These are phyloP conservation scores for Vitis hybrid DNA, from an alignment of 177 flowering plant genomes.

Conservation along the genomic window DNA sequence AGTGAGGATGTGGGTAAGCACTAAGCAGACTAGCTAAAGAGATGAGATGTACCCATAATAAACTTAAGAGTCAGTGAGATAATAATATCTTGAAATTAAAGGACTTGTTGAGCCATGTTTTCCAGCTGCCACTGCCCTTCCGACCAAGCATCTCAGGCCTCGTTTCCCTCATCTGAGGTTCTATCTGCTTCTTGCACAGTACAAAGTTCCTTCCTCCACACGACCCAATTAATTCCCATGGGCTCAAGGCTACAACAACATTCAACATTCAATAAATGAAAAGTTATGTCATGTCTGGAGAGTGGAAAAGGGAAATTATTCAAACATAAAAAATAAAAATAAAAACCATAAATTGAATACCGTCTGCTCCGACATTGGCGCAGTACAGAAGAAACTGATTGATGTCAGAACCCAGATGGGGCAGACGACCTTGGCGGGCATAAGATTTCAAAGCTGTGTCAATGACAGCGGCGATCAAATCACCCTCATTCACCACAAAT, in stretches of 20 bases:
- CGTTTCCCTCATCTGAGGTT: constrained; percentile 22
- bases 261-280: background rate
- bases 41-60: too few relatives aligned
- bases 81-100: constrained; percentile 36
- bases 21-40: too few relatives aligned
- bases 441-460: constrained; percentile 53
- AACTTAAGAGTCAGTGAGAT: too few relatives aligned
- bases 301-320: background rate
- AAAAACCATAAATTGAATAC: background rate
- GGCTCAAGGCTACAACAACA: constrained; percentile 39
- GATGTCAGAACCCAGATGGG: constrained; percentile 3
- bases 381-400: constrained; percentile 6
- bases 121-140: constrained; percentile 47
- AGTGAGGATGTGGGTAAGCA: too few relatives aligned
- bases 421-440: constrained; percentile 23
- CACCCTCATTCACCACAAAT: constrained; percentile 58
- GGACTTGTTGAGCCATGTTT: constrained; percentile 58
- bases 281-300: too few relatives aligned
- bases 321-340: background rate
- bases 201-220: constrained; percentile 52
- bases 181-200: constrained; percentile 50
- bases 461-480: constrained; percentile 47
- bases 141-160: constrained; percentile 12
- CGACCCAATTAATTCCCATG: constrained; percentile 49
- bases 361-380: background rate